phyloP scores from a whole-genome alignment of 2,329 filamentous ascomycete species.

The Periconia macrospinosa region DNA sequence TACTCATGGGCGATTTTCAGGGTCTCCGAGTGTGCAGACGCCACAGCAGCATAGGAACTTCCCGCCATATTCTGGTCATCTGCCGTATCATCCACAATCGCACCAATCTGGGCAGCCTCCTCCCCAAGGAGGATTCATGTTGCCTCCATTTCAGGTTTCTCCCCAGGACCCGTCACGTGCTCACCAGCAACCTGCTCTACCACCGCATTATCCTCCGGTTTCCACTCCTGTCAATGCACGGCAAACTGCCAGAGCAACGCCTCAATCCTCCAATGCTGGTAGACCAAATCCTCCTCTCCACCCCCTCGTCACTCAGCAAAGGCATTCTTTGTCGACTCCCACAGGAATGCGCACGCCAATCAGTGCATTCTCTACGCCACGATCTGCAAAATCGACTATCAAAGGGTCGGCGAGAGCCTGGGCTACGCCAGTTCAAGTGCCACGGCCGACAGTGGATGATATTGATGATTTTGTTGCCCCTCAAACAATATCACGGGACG shows the following conservation, averaged over 20 bases:
- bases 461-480: constrained; percentile 27
- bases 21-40: constrained; percentile 35
- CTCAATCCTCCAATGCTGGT: constrained; percentile 17
- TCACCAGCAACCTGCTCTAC: constrained; percentile 33
- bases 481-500: not conserved
- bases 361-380: constrained; percentile 27
- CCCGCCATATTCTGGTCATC: constrained; percentile 33
- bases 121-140: constrained; percentile 49
- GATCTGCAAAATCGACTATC: constrained; percentile 36
- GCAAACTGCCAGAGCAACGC: constrained; percentile 10
- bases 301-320: constrained; percentile 25
- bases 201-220: constrained; percentile 27
- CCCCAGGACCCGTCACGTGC: constrained; percentile 46
- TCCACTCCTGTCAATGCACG: constrained; percentile 31
- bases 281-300: constrained; percentile 22
- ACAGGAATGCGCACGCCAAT: constrained; percentile 23
- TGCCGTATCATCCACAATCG: constrained; percentile 35
- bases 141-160: constrained; percentile 52
- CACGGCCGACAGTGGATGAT: constrained; percentile 27
- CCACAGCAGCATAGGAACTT: constrained; percentile 34
- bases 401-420: constrained; percentile 22
- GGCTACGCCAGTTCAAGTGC: constrained; percentile 12
- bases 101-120: constrained; percentile 42
- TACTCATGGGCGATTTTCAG: constrained; percentile 27
- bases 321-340: constrained; percentile 32